Conservation (phyloP, 176 grass and related monocot genomes). For the Tillandsia fasciculata region DNA sequence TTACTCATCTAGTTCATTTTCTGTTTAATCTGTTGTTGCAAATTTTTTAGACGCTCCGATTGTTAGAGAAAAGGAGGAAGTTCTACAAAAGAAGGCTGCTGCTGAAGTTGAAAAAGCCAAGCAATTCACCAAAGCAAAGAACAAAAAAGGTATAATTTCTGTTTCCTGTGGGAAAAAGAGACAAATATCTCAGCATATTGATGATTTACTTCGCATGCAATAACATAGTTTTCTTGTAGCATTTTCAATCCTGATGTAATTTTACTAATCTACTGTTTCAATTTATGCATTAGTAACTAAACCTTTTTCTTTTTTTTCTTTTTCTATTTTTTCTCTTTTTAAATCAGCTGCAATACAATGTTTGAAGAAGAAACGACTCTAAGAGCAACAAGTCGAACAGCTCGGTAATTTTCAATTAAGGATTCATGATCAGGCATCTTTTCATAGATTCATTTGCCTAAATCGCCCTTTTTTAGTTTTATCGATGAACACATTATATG, state of each 20-base stretch:
- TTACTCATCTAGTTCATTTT: too few species aligned
- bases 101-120: too few species aligned
- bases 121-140: slow-evolving; percentile 65
- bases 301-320: not conserved
- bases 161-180: not conserved
- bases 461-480: not conserved
- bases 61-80: too few species aligned
- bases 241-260: too few species aligned
- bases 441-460: not conserved
- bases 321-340: not conserved
- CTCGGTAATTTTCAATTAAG: slow-evolving; percentile 15
- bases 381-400: slow-evolving; percentile 12
- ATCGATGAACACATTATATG: not conserved
- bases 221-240: too few species aligned
- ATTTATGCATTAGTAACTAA: not conserved
- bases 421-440: slow-evolving; percentile 13
- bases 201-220: too few species aligned
- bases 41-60: too few species aligned
- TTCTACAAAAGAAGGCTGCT: too few species aligned
- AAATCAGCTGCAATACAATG: slow-evolving; percentile 11
- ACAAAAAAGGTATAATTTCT: slow-evolving; percentile 39
- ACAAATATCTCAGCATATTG: too few species aligned
- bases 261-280: too few species aligned
- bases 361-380: slow-evolving; percentile 11
- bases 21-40: too few species aligned